Evolutionary conservation across 176 grass and related monocot species (phyloP), one percentile per base, ranked within the genome.

Genomic region (Musa beccarii): DNA sequence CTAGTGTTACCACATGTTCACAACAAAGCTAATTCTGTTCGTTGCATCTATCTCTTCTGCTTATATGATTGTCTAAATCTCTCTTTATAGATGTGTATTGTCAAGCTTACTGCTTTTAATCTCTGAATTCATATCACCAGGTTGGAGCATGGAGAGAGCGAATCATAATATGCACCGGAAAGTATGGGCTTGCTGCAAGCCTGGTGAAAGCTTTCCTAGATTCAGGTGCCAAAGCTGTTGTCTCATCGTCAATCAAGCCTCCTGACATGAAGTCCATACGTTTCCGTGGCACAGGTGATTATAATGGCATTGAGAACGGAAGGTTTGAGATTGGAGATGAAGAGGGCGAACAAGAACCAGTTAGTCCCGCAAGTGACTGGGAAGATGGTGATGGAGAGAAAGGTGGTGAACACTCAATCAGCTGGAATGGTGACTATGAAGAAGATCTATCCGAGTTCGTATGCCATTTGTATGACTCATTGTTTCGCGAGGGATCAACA

Each of bases 131-230:
- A 55, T 52, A 9, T 52, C 53, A 52, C 34, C 82, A 99, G 95
- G 88, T 92, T 79, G 85, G 95, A 84, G 95, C 88, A 79, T 94
- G 95, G 95, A 87, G 95, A 81, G 95, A 94, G 69, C 80, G 90
- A 80, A 94, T 99, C 66, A 84, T 99, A 69, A 82, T 94, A 34
- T 91, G 83, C 80, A 99, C 84, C 21, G 95, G 90, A 14, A 91
- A 89, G 76, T 92, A 79, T 17, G 90, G 88, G 73, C 76, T 94
- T 73, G 54, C 79, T 28, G 71, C 86, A 71, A 87, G 80, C 59
- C 72, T 99, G 20, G 74, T 91, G 20, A 99, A 99, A 85, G 90
- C 95, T 53, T 99, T 94, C 21, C 49, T 99, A 57, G 88, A 92
- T 78, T 89, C 86, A 56, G 90, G 95, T 14, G 90, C 95, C 73